Base-by-base conservation (phyloP, 805 yeast genomes). In the Metschnikowia koreensis region DNA sequence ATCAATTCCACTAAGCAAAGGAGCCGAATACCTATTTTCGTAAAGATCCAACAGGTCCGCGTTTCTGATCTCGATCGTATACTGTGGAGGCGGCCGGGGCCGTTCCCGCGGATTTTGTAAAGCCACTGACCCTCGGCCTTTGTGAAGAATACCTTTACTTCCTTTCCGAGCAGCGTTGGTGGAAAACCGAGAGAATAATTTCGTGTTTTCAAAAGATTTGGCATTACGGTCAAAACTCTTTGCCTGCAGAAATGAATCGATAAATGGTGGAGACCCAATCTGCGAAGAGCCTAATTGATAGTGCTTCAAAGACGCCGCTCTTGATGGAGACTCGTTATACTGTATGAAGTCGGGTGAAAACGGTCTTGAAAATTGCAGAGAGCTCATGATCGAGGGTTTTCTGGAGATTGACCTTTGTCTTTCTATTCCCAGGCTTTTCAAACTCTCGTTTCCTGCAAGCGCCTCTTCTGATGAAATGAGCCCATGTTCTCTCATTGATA, bases 21-120 rank as follows among this genome's bases (percentile, higher is more conserved):
- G 64, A 43, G 65, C 60, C 2, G 76, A 63, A 52, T 73, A 74
- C 0, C 74, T 63, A 51, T 76, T 74, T 49, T 77, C 79, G 57
- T 66, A 72, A 11, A 79, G 46, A 58, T 81, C 82, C 50, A 80
- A 58, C 28, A 70, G 60, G 48, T 73, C 71, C 27, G 66, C 55
- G 60, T 82, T 80, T 44, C 72, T 59, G 70, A 83, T 74, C 44
- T 79, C 76, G 26, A 83, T 64, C 7, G 74, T 68, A 2, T 82
- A 80, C 42, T 59, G 43, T 3, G 65, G 65, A 13, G 66, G 63
- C 9, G 59, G 44, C 39, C 44, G 42, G 38, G 37, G 34, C 27
- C 41, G 41, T 8, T 51, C 46, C n/a, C 48, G 37, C 39, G 43
- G 39, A 29, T 6, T 33, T 2, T 27, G 16, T 9, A 26, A 26